These are phyloP conservation scores for Carnegiea gigantea DNA, from an alignment of 179 eudicot species.

Conservation along the genomic window DNA sequence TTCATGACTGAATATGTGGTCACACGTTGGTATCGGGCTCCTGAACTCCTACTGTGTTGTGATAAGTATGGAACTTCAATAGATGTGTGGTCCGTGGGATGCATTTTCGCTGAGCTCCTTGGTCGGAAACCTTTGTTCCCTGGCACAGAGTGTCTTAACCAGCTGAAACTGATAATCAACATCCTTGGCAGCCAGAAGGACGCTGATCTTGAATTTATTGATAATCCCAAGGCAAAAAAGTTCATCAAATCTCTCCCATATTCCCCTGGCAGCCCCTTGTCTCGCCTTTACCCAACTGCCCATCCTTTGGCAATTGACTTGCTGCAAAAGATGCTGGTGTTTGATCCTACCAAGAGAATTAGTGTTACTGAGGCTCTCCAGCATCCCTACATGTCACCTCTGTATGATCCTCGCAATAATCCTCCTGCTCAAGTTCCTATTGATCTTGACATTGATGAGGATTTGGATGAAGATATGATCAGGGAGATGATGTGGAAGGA, in stretches of 20 bases:
- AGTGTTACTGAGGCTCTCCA: slow-evolving; percentile 74
- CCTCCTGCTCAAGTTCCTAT: slow-evolving; percentile 74
- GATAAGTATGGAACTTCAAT: slow-evolving; percentile 84
- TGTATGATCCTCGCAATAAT: slow-evolving; percentile 56
- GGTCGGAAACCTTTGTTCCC: slow-evolving; percentile 82
- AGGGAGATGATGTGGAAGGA: slow-evolving; percentile 79
- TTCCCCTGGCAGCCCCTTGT: slow-evolving; percentile 50
- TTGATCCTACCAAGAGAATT: slow-evolving; percentile 77
- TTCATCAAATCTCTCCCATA: slow-evolving; percentile 61
- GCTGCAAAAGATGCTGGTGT: slow-evolving; percentile 73
- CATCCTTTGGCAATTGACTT: slow-evolving; percentile 76
- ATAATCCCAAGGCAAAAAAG: slow-evolving; percentile 64
- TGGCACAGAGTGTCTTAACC: slow-evolving; percentile 78
- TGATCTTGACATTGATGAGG: slow-evolving; percentile 72
- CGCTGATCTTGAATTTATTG: slow-evolving; percentile 61
- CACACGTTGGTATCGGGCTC: slow-evolving; percentile 86
- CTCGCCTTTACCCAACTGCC: slow-evolving; percentile 63
- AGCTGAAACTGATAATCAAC: slow-evolving; percentile 68
- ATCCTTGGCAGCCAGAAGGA: slow-evolving; percentile 73
- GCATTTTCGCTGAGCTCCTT: slow-evolving; percentile 81
- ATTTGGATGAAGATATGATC: slow-evolving; percentile 67
- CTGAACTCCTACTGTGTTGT: slow-evolving; percentile 75
- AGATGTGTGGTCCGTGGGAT: slow-evolving; percentile 88
- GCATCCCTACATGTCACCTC: slow-evolving; percentile 72
- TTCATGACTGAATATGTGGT: slow-evolving; percentile 89